A percentile compares a stretch with the other conserved stretches of the same genome.
These are phyloP conservation scores for Ophioceras dolichostomum DNA, from an alignment of 2,329 filamentous ascomycete genomes.

Conservation along the genomic window DNA sequence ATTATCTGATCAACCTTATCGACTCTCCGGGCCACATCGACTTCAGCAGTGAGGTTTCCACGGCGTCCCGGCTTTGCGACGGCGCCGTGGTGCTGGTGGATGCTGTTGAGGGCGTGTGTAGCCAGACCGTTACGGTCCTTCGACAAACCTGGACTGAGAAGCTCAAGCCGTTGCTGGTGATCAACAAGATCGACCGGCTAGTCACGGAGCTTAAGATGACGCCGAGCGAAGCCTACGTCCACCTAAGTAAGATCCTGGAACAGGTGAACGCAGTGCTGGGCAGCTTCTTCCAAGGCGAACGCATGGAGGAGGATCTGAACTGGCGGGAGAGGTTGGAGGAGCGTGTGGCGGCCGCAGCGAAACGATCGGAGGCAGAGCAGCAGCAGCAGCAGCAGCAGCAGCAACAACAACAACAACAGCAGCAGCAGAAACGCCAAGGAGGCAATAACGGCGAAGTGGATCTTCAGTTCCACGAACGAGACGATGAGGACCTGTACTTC, in stretches of 20 bases:
- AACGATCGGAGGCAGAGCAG: conserved; percentile 35
- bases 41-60: conserved; percentile 96
- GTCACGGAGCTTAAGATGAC: conserved; percentile 93
- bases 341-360: conserved; percentile 58
- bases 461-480: conserved; percentile 71
- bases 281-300: conserved; percentile 93
- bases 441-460: too few species aligned
- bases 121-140: conserved; percentile 93
- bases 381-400: conserved; percentile 37
- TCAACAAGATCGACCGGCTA: conserved; percentile 96
- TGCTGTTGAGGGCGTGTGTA: conserved; percentile 95
- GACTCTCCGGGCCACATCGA: conserved; percentile 98
- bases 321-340: conserved; percentile 93
- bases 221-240: conserved; percentile 75
- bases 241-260: conserved; percentile 80
- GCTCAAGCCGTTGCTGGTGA: conserved; percentile 83
- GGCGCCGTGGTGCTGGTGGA: conserved; percentile 91
- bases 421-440: too few species aligned
- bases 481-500: conserved; percentile 97
- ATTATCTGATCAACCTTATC: conserved; percentile 94
- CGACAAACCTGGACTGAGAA: conserved; percentile 94
- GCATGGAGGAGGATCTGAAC: conserved; percentile 95
- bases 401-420: conserved; percentile 33
- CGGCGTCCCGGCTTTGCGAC: conserved; percentile 86
- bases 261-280: conserved; percentile 96